Base-by-base conservation (phyloP, 176 grass and related monocot genomes). In the Triticum turgidum region DNA sequence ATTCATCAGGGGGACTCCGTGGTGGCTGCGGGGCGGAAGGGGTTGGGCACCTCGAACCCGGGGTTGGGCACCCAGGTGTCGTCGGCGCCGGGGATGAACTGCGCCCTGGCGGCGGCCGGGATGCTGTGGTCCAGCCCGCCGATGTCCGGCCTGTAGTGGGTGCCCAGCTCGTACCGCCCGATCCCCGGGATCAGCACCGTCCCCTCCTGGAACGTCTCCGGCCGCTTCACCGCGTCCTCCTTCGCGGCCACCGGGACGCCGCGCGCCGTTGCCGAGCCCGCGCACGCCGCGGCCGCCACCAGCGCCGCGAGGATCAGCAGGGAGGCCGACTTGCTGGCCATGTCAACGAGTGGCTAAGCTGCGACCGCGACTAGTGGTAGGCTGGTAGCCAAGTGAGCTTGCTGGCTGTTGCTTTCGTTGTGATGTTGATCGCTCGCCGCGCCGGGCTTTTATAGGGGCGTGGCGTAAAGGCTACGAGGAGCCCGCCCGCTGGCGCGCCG, bases 21-120 rank as follows among this genome's bases (percentile, higher is more conserved):
- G 56, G 56, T 21, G 3, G 79, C 73, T 22, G 85, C 80, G 32
- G 85, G 87, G 35, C 2, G 69, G 89, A 93, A 93, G 20, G 95
- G 96, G 81, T 95, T 98, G 66, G 96, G 96, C 24, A 95, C 56
- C 86, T 98, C 96, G 49, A 91, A 94, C 52, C 96, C 93, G 20
- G 93, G 93, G 84, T 98, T 98, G 51, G 93, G 93, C 65, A 95
- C 68, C 89, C 92, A 91, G 41, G 96, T 94, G 86, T 98, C 96
- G 63, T 98, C 96, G 11, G 49, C 74, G 33, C 93, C 91, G 32
- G 96, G 96, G 5, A 98, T 15, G 80, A 61, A 98, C 83, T 92
- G 89, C 15, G 33, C 79, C 10, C 39, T 33, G 12, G 32, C 65
- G 32, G 95, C 95, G 24, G 93, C 92, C 2, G 95, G 93, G 82